Conservation (phyloP, 2,329 filamentous ascomycete genomes). For the Setomelanomma holmii region DNA sequence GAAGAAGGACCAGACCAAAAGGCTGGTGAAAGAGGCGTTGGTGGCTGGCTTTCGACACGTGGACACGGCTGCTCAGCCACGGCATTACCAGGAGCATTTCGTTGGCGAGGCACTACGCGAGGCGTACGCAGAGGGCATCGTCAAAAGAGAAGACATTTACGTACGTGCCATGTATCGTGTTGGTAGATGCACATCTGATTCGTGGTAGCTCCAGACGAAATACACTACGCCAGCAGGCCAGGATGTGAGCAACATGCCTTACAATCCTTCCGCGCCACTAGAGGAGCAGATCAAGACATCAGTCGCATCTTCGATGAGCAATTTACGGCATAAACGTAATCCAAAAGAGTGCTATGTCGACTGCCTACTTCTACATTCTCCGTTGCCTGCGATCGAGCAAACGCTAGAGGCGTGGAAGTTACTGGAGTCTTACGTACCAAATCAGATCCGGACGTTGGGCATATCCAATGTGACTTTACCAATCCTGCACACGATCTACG, state of each 20-base stretch:
- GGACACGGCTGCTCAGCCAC: constrained; percentile 80
- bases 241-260: constrained; percentile 66
- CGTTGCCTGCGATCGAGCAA: constrained; percentile 57
- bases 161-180: constrained; percentile 52
- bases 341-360: constrained; percentile 61
- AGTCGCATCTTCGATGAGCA: constrained; percentile 69
- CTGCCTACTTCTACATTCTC: constrained; percentile 66
- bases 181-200: not conserved
- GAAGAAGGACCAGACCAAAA: constrained; percentile 74
- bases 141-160: constrained; percentile 68
- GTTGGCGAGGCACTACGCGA: constrained; percentile 71
- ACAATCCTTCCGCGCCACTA: constrained; percentile 65
- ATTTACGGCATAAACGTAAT: constrained; percentile 56
- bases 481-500: constrained; percentile 62
- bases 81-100: constrained; percentile 76
- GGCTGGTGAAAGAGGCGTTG: constrained; percentile 73
- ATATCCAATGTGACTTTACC: constrained; percentile 75
- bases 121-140: constrained; percentile 65
- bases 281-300: constrained; percentile 71
- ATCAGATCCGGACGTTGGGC: constrained; percentile 70
- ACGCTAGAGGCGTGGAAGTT: constrained; percentile 71
- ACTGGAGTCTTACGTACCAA: constrained; percentile 71
- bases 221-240: constrained; percentile 73
- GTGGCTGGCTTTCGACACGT: constrained; percentile 73
- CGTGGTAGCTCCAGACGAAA: constrained; percentile 76